Evolutionary conservation across 2,329 filamentous ascomycete genomes (phyloP).

Genomic region (Acarospora socialis): DNA sequence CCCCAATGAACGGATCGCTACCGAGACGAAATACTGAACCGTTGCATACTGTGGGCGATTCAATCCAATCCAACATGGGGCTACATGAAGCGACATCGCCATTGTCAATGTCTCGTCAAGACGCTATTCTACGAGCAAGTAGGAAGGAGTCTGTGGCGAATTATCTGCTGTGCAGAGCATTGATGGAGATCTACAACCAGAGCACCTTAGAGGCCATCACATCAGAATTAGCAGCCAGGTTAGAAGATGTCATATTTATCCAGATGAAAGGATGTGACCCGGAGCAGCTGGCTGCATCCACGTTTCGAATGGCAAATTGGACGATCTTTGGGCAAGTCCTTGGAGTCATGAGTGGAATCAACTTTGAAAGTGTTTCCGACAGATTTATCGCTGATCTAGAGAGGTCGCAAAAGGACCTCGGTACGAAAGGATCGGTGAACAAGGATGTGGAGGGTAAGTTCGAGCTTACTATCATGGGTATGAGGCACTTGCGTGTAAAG

Average conservation of each 20-base stretch:
- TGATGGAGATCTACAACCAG: conserved; percentile 88
- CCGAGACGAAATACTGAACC: conserved; percentile 6
- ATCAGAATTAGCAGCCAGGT: conserved; percentile 79
- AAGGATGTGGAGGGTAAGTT: conserved; percentile 66
- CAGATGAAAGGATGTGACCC: conserved; percentile 81
- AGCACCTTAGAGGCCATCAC: conserved; percentile 73
- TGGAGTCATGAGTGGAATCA: conserved; percentile 90
- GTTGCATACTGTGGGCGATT: conserved; percentile 1
- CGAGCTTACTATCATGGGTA: conserved; percentile 75
- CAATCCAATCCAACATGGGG: conserved; percentile 1
- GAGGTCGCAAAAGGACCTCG: conserved; percentile 59
- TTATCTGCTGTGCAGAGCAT: conserved; percentile 83
- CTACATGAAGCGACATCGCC: neutral
- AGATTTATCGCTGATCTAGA: conserved; percentile 74
- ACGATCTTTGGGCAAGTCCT: conserved; percentile 82
- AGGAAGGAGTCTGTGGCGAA: conserved; percentile 51
- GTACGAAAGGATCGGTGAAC: conserved; percentile 48
- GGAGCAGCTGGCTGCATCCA: conserved; percentile 55
- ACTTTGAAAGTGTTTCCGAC: conserved; percentile 70
- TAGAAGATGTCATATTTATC: conserved; percentile 93
- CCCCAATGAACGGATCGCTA: conserved; percentile 1
- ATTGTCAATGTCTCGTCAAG: neutral
- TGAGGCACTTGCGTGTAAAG: conserved; percentile 75
- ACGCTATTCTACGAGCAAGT: neutral
- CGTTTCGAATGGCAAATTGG: conserved; percentile 83